phyloP scores from a whole-genome alignment of 1,284 basidiomycete genomes.

The Fomitiporia mediterranea region DNA sequence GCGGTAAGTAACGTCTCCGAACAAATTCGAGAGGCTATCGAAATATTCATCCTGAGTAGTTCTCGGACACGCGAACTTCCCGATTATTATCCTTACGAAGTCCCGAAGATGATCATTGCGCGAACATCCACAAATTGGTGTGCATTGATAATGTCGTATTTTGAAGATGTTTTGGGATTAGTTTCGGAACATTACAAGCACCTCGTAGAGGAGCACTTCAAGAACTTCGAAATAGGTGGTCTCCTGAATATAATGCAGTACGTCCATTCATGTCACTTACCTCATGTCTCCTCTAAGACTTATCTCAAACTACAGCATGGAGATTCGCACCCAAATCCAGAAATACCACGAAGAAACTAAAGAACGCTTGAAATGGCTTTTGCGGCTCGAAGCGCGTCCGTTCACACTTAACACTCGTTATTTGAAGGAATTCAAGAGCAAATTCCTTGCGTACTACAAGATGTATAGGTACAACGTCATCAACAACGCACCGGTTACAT shows the following conservation, averaged over 20 bases:
- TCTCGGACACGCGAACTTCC: conserved; percentile 66
- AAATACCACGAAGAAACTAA: conserved; percentile 37
- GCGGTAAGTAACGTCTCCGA: conserved; percentile 34
- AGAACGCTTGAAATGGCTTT: conserved; percentile 44
- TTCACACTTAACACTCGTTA: conserved; percentile 59
- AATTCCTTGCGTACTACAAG: conserved; percentile 50
- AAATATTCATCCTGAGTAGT: conserved; percentile 32
- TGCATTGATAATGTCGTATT: conserved; percentile 43
- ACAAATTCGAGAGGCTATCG: neutral
- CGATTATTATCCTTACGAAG: conserved; percentile 58
- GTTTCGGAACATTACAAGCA: conserved; percentile 37
- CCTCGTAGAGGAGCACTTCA: conserved; percentile 46
- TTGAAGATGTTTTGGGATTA: conserved; percentile 38
- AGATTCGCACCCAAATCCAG: conserved; percentile 46
- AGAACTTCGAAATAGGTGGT: conserved; percentile 45
- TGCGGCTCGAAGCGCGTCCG: conserved; percentile 48
- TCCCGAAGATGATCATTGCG: conserved; percentile 47
- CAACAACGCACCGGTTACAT: conserved; percentile 21
- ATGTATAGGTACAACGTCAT: conserved; percentile 34
- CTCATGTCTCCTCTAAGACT: conserved; percentile 5
- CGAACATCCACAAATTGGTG: conserved; percentile 46
- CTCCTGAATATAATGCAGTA: conserved; percentile 53
- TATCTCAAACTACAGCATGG: conserved; percentile 31
- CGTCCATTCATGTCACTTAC: conserved; percentile 22
- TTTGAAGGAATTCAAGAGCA: conserved; percentile 49